Base-by-base conservation (phyloP, 495 filamentous ascomycete genomes). In the Xylaria flabelliformis region DNA sequence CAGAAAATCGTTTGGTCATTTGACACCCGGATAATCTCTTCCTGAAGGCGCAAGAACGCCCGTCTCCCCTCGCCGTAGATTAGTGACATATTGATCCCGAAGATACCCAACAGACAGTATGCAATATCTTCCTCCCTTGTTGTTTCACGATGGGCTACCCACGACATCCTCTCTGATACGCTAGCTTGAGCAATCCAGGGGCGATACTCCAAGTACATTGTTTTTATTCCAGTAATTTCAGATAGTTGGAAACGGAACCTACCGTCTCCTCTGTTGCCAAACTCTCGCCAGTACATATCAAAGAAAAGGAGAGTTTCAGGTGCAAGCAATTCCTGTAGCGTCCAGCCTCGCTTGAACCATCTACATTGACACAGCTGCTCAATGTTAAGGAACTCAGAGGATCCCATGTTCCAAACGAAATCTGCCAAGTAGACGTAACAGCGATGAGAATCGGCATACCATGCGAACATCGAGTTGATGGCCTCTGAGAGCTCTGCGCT, bases 331-430 rank as follows among this genome's bases (percentile, higher is more conserved):
- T 83, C 81, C 41, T 83, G 80, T 42, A 83, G 64, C 3, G 81
- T 83, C 79, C 80, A 84, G 0, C 83, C 82, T 34, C 83, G 69
- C 1, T 72, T 77, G 59, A 84, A 83, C 81, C 83, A 84, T 1
- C 58, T 19, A 6, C 55, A 59, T 32, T 17, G 5, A 59, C 5
- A 29, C 5, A 59, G 55, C 15, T 59, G 24, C 10, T n/a, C 55
- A 0, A 2, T 13, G 24, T 29, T 13, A 29, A 17, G 7, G 15
- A 17, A 15, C 55, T 9, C 55, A 34, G 12, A 44, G 41, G 41
- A 44, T 44, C 3, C 13, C 13, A 4, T 9, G 12, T 12, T 44
- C 13, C 13, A 15, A 44, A 15, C 1, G 5, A 62, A 39, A 13
- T 62, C 58, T 7, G 19, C 36, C 15, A 62, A 41, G 36, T 39